These are phyloP conservation scores for Aurantiochytrium sp. DNA, from an alignment of 108 stramenopile species.

Conservation along the genomic window DNA sequence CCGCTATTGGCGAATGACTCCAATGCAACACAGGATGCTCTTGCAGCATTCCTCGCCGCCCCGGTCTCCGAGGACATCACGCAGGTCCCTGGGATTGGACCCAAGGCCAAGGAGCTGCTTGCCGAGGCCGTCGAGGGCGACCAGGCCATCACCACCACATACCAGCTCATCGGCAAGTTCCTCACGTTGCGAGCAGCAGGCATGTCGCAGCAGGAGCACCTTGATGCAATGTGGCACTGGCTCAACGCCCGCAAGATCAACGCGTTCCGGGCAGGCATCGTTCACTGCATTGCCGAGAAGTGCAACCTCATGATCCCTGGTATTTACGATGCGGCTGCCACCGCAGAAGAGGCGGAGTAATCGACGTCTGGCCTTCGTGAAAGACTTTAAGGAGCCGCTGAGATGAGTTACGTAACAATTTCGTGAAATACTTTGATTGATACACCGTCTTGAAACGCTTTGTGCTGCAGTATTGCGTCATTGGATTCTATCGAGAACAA, in stretches of 20 bases:
- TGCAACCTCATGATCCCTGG: conserved; percentile 46
- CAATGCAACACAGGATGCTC: background rate
- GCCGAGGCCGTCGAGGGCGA: background rate
- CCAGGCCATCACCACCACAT: conserved; percentile 28
- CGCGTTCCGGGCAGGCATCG: conserved; percentile 46
- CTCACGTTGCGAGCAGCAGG: conserved; percentile 42
- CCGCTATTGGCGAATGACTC: background rate
- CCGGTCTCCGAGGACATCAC: background rate
- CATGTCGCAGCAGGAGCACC: conserved; percentile 48
- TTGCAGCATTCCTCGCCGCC: conserved; percentile 20
- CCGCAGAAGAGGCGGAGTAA: background rate
- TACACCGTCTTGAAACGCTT: too few relatives aligned
- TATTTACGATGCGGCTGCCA: conserved; percentile 24
- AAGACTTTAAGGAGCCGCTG: too few relatives aligned
- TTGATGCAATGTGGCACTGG: conserved; percentile 50
- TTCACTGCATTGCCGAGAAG: conserved; percentile 54
- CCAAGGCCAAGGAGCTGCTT: conserved; percentile 20
- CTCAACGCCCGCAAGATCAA: conserved; percentile 43
- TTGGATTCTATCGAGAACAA: too few relatives aligned
- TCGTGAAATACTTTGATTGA: too few relatives aligned
- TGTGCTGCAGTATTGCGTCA: too few relatives aligned
- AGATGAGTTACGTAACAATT: too few relatives aligned
- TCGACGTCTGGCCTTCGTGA: background rate
- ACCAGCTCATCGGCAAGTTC: conserved; percentile 57
- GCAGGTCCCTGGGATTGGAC: conserved; percentile 29